Evolutionary conservation across 1,284 basidiomycete genomes (phyloP).

Genomic region (Sporisorium graminicola): DNA sequence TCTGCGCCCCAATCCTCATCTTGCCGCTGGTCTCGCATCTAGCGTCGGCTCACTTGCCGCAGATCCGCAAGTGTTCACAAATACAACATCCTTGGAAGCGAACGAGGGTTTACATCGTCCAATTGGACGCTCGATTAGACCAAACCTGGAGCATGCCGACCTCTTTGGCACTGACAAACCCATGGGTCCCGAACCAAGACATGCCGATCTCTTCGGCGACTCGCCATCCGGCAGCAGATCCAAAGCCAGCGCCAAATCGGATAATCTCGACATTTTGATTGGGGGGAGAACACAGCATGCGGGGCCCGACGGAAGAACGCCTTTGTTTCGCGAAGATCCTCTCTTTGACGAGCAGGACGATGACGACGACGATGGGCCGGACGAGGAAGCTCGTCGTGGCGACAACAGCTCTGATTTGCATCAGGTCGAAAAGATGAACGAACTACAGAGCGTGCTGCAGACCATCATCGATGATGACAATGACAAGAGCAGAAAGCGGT

Average conservation of each 20-base stretch:
- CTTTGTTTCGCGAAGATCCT: slow-evolving; percentile 56
- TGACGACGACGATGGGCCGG: slow-evolving; percentile 17
- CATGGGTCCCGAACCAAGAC: slow-evolving; percentile 23
- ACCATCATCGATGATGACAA: slow-evolving; percentile 87
- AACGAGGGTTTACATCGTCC: slow-evolving; percentile 22
- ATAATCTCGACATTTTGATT: slow-evolving; percentile 59
- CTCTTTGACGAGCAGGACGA: slow-evolving; percentile 60
- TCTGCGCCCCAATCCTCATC: slow-evolving; percentile 72
- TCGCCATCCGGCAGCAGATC: slow-evolving; percentile 25
- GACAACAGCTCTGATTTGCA: slow-evolving; percentile 43
- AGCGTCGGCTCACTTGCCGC: slow-evolving; percentile 36
- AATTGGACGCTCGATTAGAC: slow-evolving; percentile 11
- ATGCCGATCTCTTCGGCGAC: slow-evolving; percentile 47
- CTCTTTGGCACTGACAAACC: slow-evolving; percentile 46
- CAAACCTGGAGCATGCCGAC: slow-evolving; percentile 35
- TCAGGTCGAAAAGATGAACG: slow-evolving; percentile 55
- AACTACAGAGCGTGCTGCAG: slow-evolving; percentile 90
- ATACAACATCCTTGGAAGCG: not conserved
- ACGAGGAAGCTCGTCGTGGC: slow-evolving; percentile 28
- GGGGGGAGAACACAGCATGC: slow-evolving; percentile 53
- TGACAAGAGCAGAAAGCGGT: slow-evolving; percentile 25
- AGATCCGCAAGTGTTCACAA: slow-evolving; percentile 11
- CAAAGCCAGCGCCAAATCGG: slow-evolving; percentile 48
- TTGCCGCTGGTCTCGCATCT: slow-evolving; percentile 52
- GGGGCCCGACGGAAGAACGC: slow-evolving; percentile 48